A percentile compares a stretch with the other conserved stretches of the same genome.
Conservation (phyloP, 2,329 filamentous ascomycete genomes). For the Aspergillus piperis region DNA sequence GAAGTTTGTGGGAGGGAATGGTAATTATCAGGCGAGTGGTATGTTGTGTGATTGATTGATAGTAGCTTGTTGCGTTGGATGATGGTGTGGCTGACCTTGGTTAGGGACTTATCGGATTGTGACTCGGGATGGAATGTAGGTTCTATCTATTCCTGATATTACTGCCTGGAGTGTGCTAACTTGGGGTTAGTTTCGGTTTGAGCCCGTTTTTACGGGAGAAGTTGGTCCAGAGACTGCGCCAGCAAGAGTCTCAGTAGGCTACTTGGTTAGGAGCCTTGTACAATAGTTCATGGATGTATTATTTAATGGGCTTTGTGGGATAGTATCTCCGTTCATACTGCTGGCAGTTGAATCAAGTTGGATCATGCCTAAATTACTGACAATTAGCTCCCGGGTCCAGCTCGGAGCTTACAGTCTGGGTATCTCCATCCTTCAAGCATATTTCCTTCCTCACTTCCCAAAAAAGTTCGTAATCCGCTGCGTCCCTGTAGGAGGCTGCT, state of each 20-base stretch:
- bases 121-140: constrained; percentile 62
- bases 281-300: constrained; percentile 16
- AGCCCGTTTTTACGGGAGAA: constrained; percentile 53
- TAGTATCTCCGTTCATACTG: constrained; percentile 12
- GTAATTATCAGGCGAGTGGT: constrained; percentile 62
- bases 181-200: constrained; percentile 41
- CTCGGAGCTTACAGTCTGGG: background rate
- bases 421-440: background rate
- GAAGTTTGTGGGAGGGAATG: constrained; percentile 57
- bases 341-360: constrained; percentile 18
- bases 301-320: constrained; percentile 2
- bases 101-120: constrained; percentile 60
- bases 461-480: constrained; percentile 56
- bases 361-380: background rate
- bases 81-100: constrained; percentile 17
- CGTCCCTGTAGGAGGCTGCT: constrained; percentile 51
- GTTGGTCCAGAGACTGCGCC: constrained; percentile 50
- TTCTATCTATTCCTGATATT: constrained; percentile 14
- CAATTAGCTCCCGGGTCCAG: background rate
- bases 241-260: constrained; percentile 28
- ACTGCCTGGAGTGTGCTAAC: constrained; percentile 22
- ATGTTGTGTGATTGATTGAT: constrained; percentile 17
- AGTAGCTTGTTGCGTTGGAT: background rate
- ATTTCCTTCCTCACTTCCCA: constrained; percentile 33
- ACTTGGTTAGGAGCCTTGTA: constrained; percentile 13